Evolutionary conservation across 208 protist genomes (phyloP).

Genomic region (Trypanosoma melophagium): DNA sequence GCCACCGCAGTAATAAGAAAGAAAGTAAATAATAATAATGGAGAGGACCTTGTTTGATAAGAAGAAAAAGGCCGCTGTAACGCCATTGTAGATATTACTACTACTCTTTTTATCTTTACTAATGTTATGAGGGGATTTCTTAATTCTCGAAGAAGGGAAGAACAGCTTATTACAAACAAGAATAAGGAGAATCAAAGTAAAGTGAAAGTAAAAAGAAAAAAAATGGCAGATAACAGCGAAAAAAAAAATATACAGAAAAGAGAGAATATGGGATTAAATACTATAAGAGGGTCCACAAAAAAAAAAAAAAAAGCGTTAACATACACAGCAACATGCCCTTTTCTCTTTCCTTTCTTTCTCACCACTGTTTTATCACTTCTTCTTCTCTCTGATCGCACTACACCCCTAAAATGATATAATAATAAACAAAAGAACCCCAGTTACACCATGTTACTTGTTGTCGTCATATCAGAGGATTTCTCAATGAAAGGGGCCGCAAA

Average conservation of each 20-base stretch:
- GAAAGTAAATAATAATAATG: constrained; percentile 3
- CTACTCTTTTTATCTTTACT: background rate
- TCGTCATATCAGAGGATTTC: no score
- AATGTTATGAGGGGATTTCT: constrained; percentile 6
- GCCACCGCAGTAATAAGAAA: background rate
- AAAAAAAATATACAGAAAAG: constrained; percentile 9
- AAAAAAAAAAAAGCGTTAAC: no score
- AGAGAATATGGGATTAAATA: constrained; percentile 18
- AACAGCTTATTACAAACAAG: background rate
- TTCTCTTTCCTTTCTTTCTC: background rate
- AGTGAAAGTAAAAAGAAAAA: background rate
- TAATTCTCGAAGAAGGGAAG: background rate
- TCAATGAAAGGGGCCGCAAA: constrained; percentile 30
- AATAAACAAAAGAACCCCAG: background rate
- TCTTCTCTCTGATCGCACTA: background rate
- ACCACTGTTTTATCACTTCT: background rate
- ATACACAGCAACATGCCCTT: background rate
- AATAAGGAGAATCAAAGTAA: background rate
- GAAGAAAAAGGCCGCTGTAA: background rate
- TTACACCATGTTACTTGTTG: no score
- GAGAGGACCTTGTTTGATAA: no score
- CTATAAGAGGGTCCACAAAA: no score
- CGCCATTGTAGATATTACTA: background rate
- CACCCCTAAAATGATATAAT: background rate
- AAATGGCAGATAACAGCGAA: background rate